Base-by-base conservation (phyloP, 2,329 filamentous ascomycete species). In the Colletotrichum godetiae region DNA sequence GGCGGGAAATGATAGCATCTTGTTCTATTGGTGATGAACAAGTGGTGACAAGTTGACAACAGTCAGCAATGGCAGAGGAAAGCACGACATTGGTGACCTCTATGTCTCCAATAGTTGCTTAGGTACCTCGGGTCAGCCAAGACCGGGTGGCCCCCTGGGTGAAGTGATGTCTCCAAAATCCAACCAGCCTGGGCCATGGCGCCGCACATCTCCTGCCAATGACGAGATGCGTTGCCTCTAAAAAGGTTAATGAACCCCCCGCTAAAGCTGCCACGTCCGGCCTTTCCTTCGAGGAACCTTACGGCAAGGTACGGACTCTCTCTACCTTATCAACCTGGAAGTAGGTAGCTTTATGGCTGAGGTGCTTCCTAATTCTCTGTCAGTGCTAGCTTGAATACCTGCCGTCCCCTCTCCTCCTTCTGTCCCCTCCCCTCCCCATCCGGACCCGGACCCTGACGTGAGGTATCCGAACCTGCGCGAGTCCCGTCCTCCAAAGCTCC, bases 191-290 rank as follows among this genome's bases (percentile, higher is more conserved):
- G 69, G 66, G 66, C 70, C 70, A 72, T 72, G 66, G 70, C 66
- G 70, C 33, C 56, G 70, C 59, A 57, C 70, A 69, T 59, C 33
- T 72, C 58, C 66, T 69, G 56, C 71, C 71, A 73, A 73, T 71
- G 71, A 73, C 61, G 61, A 73, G 71, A 66, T 73, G 55, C 61
- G 13, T 55, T 4, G 15, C 67, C 71, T 73, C 71, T 71, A 66
- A 73, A 66, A 71, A 73, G 71, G 71, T 73, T 73, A 73, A 73
- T 71, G 67, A 66, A 70, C 71, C 71, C 42, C 53, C 71, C 67
- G 71, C 71, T 29, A 66, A 49, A 71, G 71, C 71, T 71, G 71
- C 71, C 71, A 73, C 71, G 60, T 73, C 67, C 67, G 67, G 71
- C 61, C 71, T 71, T 58, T 73, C 71, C 71, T 49, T 22, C 19